phyloP scores from a whole-genome alignment of 441 rosid genomes.

The Isatis lusitanica region DNA sequence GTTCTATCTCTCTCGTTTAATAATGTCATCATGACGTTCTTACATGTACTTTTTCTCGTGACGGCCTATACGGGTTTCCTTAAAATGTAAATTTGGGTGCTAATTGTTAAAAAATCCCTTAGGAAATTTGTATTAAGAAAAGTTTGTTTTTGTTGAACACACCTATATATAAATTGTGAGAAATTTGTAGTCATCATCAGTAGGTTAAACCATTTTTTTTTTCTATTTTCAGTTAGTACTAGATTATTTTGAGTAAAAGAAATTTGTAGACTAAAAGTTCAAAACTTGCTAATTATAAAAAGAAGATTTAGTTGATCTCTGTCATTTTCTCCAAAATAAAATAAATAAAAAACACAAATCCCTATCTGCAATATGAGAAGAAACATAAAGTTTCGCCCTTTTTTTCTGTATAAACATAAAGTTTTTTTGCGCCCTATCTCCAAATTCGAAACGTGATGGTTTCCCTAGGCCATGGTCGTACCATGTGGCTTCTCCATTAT shows the following conservation, averaged over 20 bases:
- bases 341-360: neutral
- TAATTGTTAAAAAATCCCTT: too few species aligned
- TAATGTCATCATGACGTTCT: constrained; percentile 26
- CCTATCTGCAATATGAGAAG: constrained; percentile 12
- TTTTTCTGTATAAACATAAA: neutral
- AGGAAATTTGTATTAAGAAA: neutral
- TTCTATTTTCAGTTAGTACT: too few species aligned
- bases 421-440: constrained; percentile 32
- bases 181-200: neutral
- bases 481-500: constrained; percentile 42
- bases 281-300: too few species aligned
- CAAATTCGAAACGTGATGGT: constrained; percentile 36
- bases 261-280: too few species aligned
- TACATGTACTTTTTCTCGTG: neutral
- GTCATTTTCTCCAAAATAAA: neutral
- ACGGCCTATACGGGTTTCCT: neutral
- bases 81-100: neutral
- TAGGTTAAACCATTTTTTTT: neutral
- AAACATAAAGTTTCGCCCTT: constrained; percentile 1
- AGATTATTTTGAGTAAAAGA: too few species aligned
- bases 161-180: neutral
- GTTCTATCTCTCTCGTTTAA: constrained; percentile 27
- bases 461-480: constrained; percentile 33
- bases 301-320: too few species aligned
- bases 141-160: neutral